Percentiles rank a stretch among this genome's conserved stretches.
Evolutionary conservation across 225 moss, liverwort and hornwort genomes (phyloP).

Genomic region (Marchantia paleacea): DNA sequence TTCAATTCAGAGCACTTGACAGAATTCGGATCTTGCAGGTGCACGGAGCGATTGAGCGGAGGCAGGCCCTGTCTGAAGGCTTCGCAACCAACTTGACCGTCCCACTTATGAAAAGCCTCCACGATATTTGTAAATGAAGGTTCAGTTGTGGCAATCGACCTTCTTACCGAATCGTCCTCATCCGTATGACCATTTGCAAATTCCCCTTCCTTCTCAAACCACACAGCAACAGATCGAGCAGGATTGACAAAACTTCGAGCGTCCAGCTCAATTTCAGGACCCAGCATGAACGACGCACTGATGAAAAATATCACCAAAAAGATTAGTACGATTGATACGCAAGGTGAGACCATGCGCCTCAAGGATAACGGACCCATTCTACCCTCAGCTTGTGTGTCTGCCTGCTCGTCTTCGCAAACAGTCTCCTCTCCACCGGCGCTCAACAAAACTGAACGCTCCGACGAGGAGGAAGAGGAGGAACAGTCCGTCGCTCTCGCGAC

Average conservation of each 20-base stretch:
- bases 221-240: constrained; percentile 12
- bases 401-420: neutral
- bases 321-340: constrained; percentile 8
- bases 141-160: neutral
- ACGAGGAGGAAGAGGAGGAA: neutral
- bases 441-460: neutral
- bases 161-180: neutral
- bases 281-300: constrained; percentile 20
- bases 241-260: neutral
- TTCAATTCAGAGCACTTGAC: constrained; percentile 44
- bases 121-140: constrained; percentile 21
- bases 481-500: neutral
- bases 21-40: constrained; percentile 44
- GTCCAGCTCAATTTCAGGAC: neutral
- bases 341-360: neutral
- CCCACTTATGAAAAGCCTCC: constrained; percentile 34
- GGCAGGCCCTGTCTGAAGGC: constrained; percentile 14
- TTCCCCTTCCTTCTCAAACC: constrained; percentile 3
- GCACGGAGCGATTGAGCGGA: constrained; percentile 6
- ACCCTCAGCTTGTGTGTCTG: neutral
- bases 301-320: constrained; percentile 27
- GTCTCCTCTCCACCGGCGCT: neutral
- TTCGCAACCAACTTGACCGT: constrained; percentile 35
- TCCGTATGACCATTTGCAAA: neutral
- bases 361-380: neutral